Evolutionary conservation across 2,329 filamentous ascomycete genomes (phyloP).

Genomic region (Cytospora piceicola): DNA sequence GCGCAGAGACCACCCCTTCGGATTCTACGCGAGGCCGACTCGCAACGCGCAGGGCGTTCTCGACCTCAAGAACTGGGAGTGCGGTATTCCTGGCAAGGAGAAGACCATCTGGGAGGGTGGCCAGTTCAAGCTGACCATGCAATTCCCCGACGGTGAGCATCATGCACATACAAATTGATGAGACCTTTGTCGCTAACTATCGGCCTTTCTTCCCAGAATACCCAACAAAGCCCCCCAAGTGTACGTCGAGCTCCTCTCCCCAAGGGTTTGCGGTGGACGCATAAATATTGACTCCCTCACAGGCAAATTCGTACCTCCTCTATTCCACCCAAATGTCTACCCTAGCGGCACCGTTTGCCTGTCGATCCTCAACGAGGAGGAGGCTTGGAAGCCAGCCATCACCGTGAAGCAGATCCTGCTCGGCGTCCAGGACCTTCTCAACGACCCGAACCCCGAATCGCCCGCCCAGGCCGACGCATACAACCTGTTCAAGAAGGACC

Average conservation of each 20-base stretch:
- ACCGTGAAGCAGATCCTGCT: conserved; percentile 97
- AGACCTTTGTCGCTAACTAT: conserved; percentile 31
- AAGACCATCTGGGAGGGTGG: conserved; percentile 99
- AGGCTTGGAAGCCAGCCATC: conserved; percentile 97
- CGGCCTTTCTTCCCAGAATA: conserved; percentile 67
- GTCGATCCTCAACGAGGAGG: conserved; percentile 96
- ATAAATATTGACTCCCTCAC: conserved; percentile 19
- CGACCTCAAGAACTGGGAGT: conserved; percentile 96
- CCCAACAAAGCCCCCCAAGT: conserved; percentile 97
- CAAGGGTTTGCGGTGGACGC: background rate
- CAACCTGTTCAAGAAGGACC: conserved; percentile 93
- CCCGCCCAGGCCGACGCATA: conserved; percentile 97
- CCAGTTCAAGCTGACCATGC: conserved; percentile 90
- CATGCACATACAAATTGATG: conserved; percentile 38
- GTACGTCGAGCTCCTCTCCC: conserved; percentile 58
- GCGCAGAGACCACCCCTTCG: conserved; percentile 95
- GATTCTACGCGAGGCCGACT: conserved; percentile 90
- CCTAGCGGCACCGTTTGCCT: conserved; percentile 97
- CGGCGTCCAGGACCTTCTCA: conserved; percentile 91
- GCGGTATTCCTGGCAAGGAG: conserved; percentile 92
- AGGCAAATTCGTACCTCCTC: conserved; percentile 95
- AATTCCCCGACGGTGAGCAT: conserved; percentile 82
- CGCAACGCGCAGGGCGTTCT: conserved; percentile 79
- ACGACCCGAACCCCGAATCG: conserved; percentile 96
- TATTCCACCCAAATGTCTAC: conserved; percentile 99